Evolutionary conservation across 1,284 basidiomycete genomes (phyloP), one percentile per base, ranked within the genome.

Genomic region (Paramarasmius palmivorus): DNA sequence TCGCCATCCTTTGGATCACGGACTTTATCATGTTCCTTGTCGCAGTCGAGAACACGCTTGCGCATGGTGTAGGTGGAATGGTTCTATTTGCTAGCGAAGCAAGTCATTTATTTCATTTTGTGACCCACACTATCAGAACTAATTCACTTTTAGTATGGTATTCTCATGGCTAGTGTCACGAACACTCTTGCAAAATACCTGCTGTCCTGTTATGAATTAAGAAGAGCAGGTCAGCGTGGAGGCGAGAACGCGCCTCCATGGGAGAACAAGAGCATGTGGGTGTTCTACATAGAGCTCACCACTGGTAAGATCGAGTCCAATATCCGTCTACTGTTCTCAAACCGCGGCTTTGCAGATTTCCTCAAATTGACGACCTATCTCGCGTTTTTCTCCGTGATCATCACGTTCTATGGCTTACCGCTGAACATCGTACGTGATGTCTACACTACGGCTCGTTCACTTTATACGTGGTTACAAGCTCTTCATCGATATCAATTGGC

Each of bases 241-340:
- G 87, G 92, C 29, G 92, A 89, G 63, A 91, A 91, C 66, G 93
- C 93, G 0, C 92, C 93, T 54, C 84, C 88, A 45, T 99, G 96
- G 97, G 95, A 99, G 70, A 88, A 92, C 65, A 99, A 99, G 78
- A 95, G 92, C 74, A 96, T 98, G 86, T 96, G 88, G 76, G 77
- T 93, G 14, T 97, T 98, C 74, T 98, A 97, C 66, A 86, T 98
- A 59, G 96, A 98, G 63, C 75, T 98, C 40, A 78, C 81, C n/a
- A 95, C 94, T 47, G 93, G 93, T 93, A 61, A 51, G 75, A 63
- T 17, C 14, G 25, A 32, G 19, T 15, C 12, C 1, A 45, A 41
- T 42, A 44, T 47, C 17, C 19, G 54, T 48, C 19, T 45, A 32
- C 25, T 38, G 36, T 20, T 35, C 39, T 25, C 41, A 56, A 38